These are phyloP conservation scores for Venturia pyrina DNA, from an alignment of 2,329 filamentous ascomycete species.

Conservation along the genomic window DNA sequence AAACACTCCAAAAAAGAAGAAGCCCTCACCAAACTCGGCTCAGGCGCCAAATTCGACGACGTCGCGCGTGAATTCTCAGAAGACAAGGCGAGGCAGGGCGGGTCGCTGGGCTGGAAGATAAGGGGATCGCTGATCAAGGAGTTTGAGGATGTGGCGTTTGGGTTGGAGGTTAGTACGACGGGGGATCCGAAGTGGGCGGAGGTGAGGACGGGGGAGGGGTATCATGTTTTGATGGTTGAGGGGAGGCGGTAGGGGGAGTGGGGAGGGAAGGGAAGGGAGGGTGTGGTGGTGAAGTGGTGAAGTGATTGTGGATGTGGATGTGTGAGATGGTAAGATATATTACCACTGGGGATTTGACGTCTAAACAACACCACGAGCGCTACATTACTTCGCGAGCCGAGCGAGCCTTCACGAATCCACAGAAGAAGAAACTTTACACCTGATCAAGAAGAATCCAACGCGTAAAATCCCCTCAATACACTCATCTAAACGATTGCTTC, in stretches of 20 bases:
- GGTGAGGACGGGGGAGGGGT: slow-evolving; percentile 65
- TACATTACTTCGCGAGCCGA: too few species aligned
- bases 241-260: slow-evolving; percentile 43
- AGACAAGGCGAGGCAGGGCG: slow-evolving; percentile 57
- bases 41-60: slow-evolving; percentile 62
- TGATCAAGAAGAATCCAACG: too few species aligned
- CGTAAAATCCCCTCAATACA: too few species aligned
- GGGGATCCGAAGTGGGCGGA: slow-evolving; percentile 56
- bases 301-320: too few species aligned
- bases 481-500: too few species aligned
- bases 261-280: not conserved
- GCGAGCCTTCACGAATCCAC: too few species aligned
- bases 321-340: too few species aligned
- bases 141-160: slow-evolving; percentile 65
- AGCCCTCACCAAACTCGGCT: slow-evolving; percentile 56
- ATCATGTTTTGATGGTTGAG: slow-evolving; percentile 74
- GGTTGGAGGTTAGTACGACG: slow-evolving; percentile 56
- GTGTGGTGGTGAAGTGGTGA: not conserved
- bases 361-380: too few species aligned
- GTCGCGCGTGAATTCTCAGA: slow-evolving; percentile 64
- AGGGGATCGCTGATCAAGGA: slow-evolving; percentile 56
- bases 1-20: slow-evolving; percentile 73
- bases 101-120: slow-evolving; percentile 62
- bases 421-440: too few species aligned
- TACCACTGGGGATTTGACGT: too few species aligned